Evolutionary conservation across 106 monocot genomes (phyloP), one percentile per base, ranked within the genome.

Genomic region (Alisma plantagoaquatica): DNA sequence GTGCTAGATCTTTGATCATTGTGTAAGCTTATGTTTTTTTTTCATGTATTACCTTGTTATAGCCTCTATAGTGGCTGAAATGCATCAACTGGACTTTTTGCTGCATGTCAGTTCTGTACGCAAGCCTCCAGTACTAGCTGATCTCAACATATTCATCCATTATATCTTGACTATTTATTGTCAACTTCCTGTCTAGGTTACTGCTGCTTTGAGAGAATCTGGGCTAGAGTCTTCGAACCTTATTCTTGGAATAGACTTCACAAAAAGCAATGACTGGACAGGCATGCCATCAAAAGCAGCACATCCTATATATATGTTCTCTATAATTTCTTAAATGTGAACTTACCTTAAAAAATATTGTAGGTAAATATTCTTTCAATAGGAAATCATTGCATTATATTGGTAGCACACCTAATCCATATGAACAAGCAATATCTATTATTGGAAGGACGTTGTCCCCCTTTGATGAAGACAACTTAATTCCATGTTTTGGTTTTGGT

Each of bases 401-500:
- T 69, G 69, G 71, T 46, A 49, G 23, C 10, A 59, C n/a, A 26
- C 80, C 73, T 18, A 91, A 91, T n/a, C 91, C 91, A 29, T 91
- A n/a, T n/a, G n/a, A n/a, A n/a, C n/a, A n/a, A n/a, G n/a, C n/a
- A n/a, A n/a, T n/a, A n/a, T n/a, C n/a, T n/a, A n/a, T 91, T 19
- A 84, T 91, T 53, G 91, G 91, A 16, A 84, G 77, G 7, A 91
- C 91, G 14, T 60, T 91, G 46, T 81, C 84, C 43, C 65, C 91
- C 58, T 91, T 91, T 57, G 91, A 91, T 53, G 91, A 91, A 32
- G 91, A 91, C 41, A 84, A 84, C 57, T 51, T 91, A 54, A 84
- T 91, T 59, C 91, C 91, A 33, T 91, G 91, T 66, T 91, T 84
- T 80, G 91, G 91, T 51, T 91, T 91, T 70, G 91, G 91, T 45